Base-by-base conservation (phyloP, 1,284 basidiomycete species). In the Ganoderma boninense region DNA sequence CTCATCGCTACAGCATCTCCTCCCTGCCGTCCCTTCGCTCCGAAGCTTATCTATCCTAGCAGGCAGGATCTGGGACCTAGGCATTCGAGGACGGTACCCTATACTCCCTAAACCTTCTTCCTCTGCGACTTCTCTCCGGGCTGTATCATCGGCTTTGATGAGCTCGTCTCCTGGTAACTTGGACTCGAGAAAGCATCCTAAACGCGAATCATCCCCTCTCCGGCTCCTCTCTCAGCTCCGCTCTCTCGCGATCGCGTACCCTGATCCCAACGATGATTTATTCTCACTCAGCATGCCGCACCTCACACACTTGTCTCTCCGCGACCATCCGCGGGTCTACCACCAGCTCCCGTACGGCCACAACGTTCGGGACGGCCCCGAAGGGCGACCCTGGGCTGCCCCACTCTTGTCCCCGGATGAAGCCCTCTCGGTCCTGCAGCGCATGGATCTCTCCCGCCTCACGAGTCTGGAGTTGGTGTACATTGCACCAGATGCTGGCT, bases 111-210 rank as follows among this genome's bases (percentile, higher is more conserved):
- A 49, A 23, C 46, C n/a, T 23, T 23, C 46, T n/a, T 23, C 46
- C 5, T 23, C 46, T 49, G 8, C n/a, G 46, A 23, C 46, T 23
- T 49, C 46, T 23, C 8, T 40, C 38, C 38, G 1, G 38, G 38
- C 38, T 40, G 6, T 38, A 10, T 10, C 46, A 4, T 23, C 46
- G 20, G 8, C 46, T 49, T 49, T 11, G 6, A n/a, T 2, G 2
- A n/a, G 18, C 46, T n/a, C 32, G 32, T 32, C 5, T 32, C 32
- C 32, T 32, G 32, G 32, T 5, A 32, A 32, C 32, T 32, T 32
- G 32, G 32, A 32, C 38, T 40, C 38, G 7, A 11, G 11, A 5
- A 8, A 46, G 18, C 16, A 46, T 20, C 44, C 76, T 2, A 73
- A 29, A 13, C 26, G 23, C 14, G 23, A 26, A 8, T 2, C 16